Conservation (phyloP, 306 rosid species). For the Trifolium dubium region DNA sequence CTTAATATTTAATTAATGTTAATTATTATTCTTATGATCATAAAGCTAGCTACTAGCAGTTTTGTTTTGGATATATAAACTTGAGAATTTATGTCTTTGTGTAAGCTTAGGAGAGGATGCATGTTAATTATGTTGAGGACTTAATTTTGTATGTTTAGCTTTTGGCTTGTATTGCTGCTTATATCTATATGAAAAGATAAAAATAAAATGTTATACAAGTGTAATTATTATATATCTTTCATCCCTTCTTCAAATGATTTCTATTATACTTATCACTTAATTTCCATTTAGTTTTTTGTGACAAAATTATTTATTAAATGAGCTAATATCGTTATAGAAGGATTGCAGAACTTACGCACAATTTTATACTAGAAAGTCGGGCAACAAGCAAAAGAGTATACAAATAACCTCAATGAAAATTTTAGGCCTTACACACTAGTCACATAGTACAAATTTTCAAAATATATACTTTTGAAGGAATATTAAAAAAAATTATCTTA, state of each 20-base stretch:
- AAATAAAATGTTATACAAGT: background rate
- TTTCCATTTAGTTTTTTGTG: background rate
- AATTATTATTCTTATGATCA: background rate
- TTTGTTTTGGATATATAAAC: slow-evolving; percentile 43
- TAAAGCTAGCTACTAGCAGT: slow-evolving; percentile 7
- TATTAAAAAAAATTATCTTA: no score
- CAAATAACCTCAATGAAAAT: no score
- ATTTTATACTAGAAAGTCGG: no score
- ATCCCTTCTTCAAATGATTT: background rate
- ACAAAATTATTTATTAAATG: background rate
- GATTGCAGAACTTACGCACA: no score
- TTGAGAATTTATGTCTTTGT: slow-evolving; percentile 9
- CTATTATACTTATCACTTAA: background rate
- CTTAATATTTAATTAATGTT: background rate
- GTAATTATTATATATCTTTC: background rate
- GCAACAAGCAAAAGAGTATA: no score
- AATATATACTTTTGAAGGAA: no score
- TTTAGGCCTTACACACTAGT: no score
- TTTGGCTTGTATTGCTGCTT: background rate
- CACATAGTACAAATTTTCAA: no score
- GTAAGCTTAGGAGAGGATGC: slow-evolving; percentile 14
- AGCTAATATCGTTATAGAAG: no score
- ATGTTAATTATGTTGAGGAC: slow-evolving; percentile 31
- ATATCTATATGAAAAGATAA: slow-evolving; percentile 26
- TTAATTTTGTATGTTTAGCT: slow-evolving; percentile 13